These are phyloP conservation scores for Globisporangium barbulae DNA, from an alignment of 352 stramenopile species.

Conservation along the genomic window DNA sequence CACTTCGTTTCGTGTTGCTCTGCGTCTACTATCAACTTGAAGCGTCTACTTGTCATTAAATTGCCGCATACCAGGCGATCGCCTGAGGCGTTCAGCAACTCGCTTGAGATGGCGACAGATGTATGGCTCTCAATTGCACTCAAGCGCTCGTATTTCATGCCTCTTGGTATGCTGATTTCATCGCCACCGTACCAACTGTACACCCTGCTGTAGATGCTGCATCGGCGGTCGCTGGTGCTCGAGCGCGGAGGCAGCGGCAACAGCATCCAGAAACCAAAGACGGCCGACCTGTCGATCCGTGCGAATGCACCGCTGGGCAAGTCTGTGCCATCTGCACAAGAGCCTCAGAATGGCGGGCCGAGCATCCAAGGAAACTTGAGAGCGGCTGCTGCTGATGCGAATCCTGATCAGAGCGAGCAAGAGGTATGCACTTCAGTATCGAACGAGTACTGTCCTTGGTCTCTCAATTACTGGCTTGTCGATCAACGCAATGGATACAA, in stretches of 20 bases:
- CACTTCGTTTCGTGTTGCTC: background rate
- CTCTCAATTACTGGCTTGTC: background rate
- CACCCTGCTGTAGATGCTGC: background rate
- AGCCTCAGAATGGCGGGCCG: background rate
- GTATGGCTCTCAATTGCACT: background rate
- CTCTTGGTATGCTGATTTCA: background rate
- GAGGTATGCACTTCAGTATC: slow-evolving; percentile 22
- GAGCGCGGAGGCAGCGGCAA: slow-evolving; percentile 7
- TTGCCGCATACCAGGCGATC: slow-evolving; percentile 1
- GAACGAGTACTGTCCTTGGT: background rate
- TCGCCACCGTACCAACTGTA: background rate
- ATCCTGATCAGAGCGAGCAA: slow-evolving; percentile 30
- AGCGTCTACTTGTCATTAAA: background rate
- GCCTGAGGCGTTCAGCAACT: slow-evolving; percentile 9
- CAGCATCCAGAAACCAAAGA: slow-evolving; percentile 15
- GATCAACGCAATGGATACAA: background rate
- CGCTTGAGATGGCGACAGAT: slow-evolving; percentile 13
- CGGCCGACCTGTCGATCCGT: slow-evolving; percentile 7
- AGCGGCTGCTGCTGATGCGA: slow-evolving; percentile 10
- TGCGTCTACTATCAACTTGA: background rate
- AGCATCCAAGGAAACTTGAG: background rate
- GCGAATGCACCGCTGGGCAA: background rate
- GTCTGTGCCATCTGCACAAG: background rate
- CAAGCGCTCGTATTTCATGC: background rate
- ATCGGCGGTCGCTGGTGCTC: background rate